Evolutionary conservation across 2,329 filamentous ascomycete genomes (phyloP), one percentile per base, ranked within the genome.

Genomic region (Berkeleyomyces rouxiae): DNA sequence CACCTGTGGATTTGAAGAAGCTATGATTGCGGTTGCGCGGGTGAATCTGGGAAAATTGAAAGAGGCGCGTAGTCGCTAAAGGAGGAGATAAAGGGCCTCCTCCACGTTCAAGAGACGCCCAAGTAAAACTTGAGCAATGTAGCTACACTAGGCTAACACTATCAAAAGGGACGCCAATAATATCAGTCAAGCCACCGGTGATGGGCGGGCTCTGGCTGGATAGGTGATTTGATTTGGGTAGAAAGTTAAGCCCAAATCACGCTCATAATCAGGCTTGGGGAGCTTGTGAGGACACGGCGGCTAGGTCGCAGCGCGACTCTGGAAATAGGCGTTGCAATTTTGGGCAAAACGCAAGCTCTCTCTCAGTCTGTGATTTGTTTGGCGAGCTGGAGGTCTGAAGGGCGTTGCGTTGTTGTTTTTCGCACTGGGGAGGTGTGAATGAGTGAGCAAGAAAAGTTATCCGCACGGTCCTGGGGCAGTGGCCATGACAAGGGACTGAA

Each of bases 1-100:
- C 58, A 62, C 59, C 36, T 43, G 59, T n/a, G 57, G 13, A 31
- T 11, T 61, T 40, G 63, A 53, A 59, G 63, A 58, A 62, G 63
- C 51, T 64, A 64, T 68, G 69, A 66, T 68, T 65, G 65, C 67
- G 67, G 69, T 67, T 65, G 66, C 13, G 65, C 65, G 67, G 66
- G 63, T 67, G 62, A 65, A 63, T 67, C 40, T 62, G 59, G 58
- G 60, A 53, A 63, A 60, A 64, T 39, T 59, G 58, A 53, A 64
- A 62, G 61, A 64, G 44, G 58, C 51, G 62, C 49, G 58, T 40
- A 59, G 44, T 44, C 42, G 64, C 64, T 61, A 59, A 59, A 55
- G 62, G 61, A 68, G 68, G 65, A 65, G 58, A 51, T 16, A 33
- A 61, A 61, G 46, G 43, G 59, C 36, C 33, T 53, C 49, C n/a